These are phyloP conservation scores for Vicia sativa DNA, from an alignment of 306 rosid species.

Conservation along the genomic window DNA sequence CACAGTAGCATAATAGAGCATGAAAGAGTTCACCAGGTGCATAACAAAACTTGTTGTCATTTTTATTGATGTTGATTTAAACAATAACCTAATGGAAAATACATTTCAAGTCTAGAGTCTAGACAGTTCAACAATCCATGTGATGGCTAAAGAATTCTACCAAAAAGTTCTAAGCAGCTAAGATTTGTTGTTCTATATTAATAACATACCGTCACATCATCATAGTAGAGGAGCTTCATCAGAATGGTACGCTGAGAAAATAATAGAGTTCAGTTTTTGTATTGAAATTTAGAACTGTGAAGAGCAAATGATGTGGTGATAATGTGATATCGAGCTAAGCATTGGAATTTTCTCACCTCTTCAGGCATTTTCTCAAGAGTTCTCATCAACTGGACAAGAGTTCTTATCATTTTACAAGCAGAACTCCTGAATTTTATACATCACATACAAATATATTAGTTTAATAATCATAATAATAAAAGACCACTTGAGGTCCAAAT, in stretches of 20 bases:
- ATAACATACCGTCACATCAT: conserved; percentile 77
- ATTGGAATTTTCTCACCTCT: conserved; percentile 59
- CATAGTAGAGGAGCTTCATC: conserved; percentile 91
- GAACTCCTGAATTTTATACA: conserved; percentile 72
- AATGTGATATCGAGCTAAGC: conserved; percentile 24
- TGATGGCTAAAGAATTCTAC: not conserved
- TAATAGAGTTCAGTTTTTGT: conserved; percentile 19
- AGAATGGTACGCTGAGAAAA: conserved; percentile 81
- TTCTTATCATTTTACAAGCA: conserved; percentile 97
- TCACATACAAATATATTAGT: conserved; percentile 23
- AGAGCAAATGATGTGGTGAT: conserved; percentile 6
- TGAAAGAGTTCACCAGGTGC: conserved; percentile 8
- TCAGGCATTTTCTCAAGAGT: conserved; percentile 98
- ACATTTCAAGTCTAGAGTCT: conserved; percentile 19
- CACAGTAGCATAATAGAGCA: conserved; percentile 21
- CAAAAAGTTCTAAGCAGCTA: conserved; percentile 6
- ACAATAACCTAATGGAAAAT: conserved; percentile 8
- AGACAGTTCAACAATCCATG: conserved; percentile 11
- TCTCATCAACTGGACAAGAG: conserved; percentile 94
- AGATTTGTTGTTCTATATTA: conserved; percentile 14
- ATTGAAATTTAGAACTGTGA: not conserved
- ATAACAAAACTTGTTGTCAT: conserved; percentile 30
- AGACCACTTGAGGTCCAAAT: not conserved
- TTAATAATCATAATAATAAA: not conserved
- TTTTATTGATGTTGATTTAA: conserved; percentile 30